Base-by-base conservation (phyloP, 2,329 filamentous ascomycete species). In the Exophiala spinifera region DNA sequence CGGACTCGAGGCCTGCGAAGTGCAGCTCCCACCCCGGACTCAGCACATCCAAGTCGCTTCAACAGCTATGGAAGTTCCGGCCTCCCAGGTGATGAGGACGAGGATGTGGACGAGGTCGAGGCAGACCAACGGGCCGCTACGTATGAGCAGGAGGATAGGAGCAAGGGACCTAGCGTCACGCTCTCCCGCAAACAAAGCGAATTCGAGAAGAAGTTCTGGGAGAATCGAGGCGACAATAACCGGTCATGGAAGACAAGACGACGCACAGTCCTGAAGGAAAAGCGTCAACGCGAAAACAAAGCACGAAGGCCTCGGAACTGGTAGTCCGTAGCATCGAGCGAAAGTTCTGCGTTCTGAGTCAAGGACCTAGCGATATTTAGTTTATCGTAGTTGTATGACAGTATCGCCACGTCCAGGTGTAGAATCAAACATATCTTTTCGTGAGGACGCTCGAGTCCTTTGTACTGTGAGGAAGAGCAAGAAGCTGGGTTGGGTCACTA, bases 21-120 rank as follows among this genome's bases (percentile, higher is more conserved):
- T 67, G 91, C 91, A 4, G 94, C 94, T 2, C 94, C 94, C 0
- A 99, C 94, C 0, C 94, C 94, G 0, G 94, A 99, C 67, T 97
- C 94, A 0, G 90, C 90, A 1, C 84, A 91, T 56, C 84, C 88
- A 1, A 84, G 60, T 51, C 69, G 67, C 10, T 64, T 63, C 47
- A 61, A 60, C 21, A 62, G 61, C 50, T 63, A 61, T 51, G 56
- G 55, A 45, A 60, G 56, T 44, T 46, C 57, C 4, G 56, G 51
- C 15, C 44, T 55, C 7, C 45, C 53, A 25, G 53, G 47, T 19
- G 59, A 64, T 42, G 60, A 58, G 44, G 55, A 52, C 17, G 57
- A 63, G n/a, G 65, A 69, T 6, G 28, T 31, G 28, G 28, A 31
- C 28, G 28, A 31, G 3, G 28, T 10, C 28, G 11, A 2, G 11